Conservation (phyloP, 192 early-diverging fungal species). For the Coemansia erecta region DNA sequence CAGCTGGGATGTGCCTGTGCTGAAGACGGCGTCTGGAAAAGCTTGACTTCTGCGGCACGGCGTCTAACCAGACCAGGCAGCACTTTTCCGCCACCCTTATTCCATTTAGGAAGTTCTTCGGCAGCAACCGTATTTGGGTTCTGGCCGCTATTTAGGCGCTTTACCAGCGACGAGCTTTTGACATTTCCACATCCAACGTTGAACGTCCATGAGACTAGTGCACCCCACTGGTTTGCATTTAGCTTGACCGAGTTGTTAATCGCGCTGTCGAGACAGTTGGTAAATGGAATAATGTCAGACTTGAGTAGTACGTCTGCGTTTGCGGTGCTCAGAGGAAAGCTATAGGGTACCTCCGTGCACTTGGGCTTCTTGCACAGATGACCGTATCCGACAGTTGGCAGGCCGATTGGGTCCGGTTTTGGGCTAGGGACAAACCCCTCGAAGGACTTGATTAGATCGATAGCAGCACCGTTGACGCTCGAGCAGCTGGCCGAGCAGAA, state of each 20-base stretch:
- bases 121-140: neutral
- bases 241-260: neutral
- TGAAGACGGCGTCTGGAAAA: too few species aligned
- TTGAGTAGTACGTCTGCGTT: conserved; percentile 29
- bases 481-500: too few species aligned
- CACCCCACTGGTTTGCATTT: conserved; percentile 41
- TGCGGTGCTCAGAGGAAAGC: conserved; percentile 12
- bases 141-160: neutral
- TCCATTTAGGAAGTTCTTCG: conserved; percentile 2
- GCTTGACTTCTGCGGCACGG: neutral
- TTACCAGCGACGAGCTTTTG: neutral
- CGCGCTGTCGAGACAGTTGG: conserved; percentile 2
- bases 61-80: conserved; percentile 3
- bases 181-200: neutral
- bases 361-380: conserved; percentile 15
- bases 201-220: conserved; percentile 5
- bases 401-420: conserved; percentile 35
- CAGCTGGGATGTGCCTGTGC: too few species aligned
- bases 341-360: conserved; percentile 20
- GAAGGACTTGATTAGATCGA: conserved; percentile 31
- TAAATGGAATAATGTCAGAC: conserved; percentile 17
- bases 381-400: conserved; percentile 43
- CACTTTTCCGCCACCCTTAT: neutral
- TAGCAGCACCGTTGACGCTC: conserved; percentile 10
- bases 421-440: conserved; percentile 39